A percentile compares a stretch with the other conserved stretches of the same genome.
Conservation (phyloP, 805 yeast genomes). For the Hanseniaspora hatyaiensis region DNA sequence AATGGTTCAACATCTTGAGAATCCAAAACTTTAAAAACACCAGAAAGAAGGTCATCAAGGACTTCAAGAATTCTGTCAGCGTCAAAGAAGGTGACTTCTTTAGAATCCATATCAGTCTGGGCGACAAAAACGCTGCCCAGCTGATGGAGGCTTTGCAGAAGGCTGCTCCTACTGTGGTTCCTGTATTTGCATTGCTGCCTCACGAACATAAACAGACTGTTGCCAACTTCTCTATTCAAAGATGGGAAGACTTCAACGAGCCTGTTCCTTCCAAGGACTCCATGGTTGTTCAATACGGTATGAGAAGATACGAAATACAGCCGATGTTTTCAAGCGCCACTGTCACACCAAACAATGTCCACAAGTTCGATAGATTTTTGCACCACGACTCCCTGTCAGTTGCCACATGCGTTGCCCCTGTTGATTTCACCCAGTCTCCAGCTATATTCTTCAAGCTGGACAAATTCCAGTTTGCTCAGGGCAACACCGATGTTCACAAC, state of each 20-base stretch:
- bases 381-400: constrained; percentile 64
- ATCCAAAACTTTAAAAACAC: constrained; percentile 69
- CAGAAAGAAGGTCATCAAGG: constrained; percentile 54
- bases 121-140: constrained; percentile 26
- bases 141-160: constrained; percentile 36
- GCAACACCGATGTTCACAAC: constrained; percentile 35
- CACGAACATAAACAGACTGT: constrained; percentile 82
- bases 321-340: constrained; percentile 77
- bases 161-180: constrained; percentile 40
- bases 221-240: constrained; percentile 65
- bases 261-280: constrained; percentile 78
- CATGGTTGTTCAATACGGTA: constrained; percentile 82
- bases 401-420: constrained; percentile 84
- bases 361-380: constrained; percentile 71
- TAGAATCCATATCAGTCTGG: constrained; percentile 47
- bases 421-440: constrained; percentile 71
- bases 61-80: constrained; percentile 36
- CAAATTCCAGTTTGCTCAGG: constrained; percentile 23
- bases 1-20: constrained; percentile 65
- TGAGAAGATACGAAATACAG: constrained; percentile 68
- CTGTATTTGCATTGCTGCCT: constrained; percentile 60
- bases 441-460: constrained; percentile 58
- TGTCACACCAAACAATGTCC: constrained; percentile 70
- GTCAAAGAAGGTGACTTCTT: constrained; percentile 55
- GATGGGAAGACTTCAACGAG: constrained; percentile 81